phyloP scores from a whole-genome alignment of 352 stramenopile species.

The Pythium coloratum region DNA sequence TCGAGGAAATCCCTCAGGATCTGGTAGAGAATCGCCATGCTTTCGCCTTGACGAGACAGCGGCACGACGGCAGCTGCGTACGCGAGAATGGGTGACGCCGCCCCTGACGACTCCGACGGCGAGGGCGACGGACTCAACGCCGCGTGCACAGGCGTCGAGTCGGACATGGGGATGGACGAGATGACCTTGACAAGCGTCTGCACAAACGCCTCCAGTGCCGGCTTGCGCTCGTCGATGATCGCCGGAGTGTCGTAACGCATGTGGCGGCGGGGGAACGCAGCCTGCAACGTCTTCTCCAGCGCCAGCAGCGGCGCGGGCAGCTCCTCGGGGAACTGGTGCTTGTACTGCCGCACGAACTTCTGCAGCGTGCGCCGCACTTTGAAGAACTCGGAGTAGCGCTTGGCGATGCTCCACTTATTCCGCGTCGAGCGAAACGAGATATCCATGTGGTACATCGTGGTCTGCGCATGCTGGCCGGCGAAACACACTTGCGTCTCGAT shows the following conservation, averaged over 20 bases:
- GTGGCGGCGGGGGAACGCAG: conserved; percentile 70
- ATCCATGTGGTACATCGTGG: conserved; percentile 87
- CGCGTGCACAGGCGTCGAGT: conserved; percentile 22
- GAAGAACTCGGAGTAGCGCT: conserved; percentile 88
- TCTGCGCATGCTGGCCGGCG: conserved; percentile 43
- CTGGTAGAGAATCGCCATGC: conserved; percentile 65
- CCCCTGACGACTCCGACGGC: conserved; percentile 5
- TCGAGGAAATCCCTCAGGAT: conserved; percentile 80
- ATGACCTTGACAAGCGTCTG: conserved; percentile 83
- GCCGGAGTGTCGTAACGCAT: conserved; percentile 65
- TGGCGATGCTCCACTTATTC: conserved; percentile 87
- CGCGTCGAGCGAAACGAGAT: conserved; percentile 83
- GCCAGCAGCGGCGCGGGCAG: conserved; percentile 39
- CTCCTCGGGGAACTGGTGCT: conserved; percentile 25
- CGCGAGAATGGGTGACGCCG: not conserved
- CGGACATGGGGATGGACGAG: conserved; percentile 64
- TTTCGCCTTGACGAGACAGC: conserved; percentile 35
- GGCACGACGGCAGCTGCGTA: not conserved
- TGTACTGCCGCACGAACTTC: conserved; percentile 71
- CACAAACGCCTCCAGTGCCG: conserved; percentile 74
- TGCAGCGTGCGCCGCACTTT: conserved; percentile 56
- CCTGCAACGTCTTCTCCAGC: conserved; percentile 53
- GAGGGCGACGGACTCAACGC: conserved; percentile 18
- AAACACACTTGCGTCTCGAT: conserved; percentile 78
- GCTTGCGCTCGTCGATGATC: conserved; percentile 74